Evolutionary conservation across 73 alveolate genomes (phyloP), one percentile per base, ranked within the genome.

Genomic region (Paramecium biaurelia): DNA sequence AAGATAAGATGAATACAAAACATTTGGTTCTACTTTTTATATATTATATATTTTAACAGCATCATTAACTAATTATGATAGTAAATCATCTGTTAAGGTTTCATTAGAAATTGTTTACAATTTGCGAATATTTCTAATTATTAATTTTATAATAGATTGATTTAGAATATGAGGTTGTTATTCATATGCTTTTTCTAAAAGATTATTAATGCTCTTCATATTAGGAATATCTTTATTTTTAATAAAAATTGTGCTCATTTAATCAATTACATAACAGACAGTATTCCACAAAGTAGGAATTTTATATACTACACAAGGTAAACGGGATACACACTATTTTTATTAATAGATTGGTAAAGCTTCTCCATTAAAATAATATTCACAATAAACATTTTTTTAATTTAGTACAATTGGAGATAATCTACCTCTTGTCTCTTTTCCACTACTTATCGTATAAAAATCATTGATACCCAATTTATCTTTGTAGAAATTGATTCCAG

Each of bases 381-480:
- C 79, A 72, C 96, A 92, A 95, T 95, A 96, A 1, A 95, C 94
- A 45, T 94, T 58, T 41, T 96, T 94, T 35, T 92, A 70, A 53
- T 96, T 92, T 57, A 96, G 88, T 30, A 96, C 58, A 42, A 95
- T 88, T 8, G 98, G 98, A 53, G 95, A 86, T 2, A 96, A 53
- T 49, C 74, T 82, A 9, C 53, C 86, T 92, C 89, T 93, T 37
- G 93, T 92, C 28, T 95, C 94, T 45, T 89, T 79, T 7, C 96
- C 96, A 57, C 96, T 95, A 11, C 82, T 95, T 10, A 96, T 38
- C 5, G 96, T 95, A 26, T 76, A 88, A 43, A 96, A 85, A 18
- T 96, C 79, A 59, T 95, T 92, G 49, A 93, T 94, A 37, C 98
- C 98, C 82, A 92, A 59, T 35, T 93, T 85, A 84, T 97, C 99